Percentiles rank a stretch among this genome's conserved stretches.
Evolutionary conservation across 495 filamentous ascomycete genomes (phyloP).

Genomic region (Niebla homalea): DNA sequence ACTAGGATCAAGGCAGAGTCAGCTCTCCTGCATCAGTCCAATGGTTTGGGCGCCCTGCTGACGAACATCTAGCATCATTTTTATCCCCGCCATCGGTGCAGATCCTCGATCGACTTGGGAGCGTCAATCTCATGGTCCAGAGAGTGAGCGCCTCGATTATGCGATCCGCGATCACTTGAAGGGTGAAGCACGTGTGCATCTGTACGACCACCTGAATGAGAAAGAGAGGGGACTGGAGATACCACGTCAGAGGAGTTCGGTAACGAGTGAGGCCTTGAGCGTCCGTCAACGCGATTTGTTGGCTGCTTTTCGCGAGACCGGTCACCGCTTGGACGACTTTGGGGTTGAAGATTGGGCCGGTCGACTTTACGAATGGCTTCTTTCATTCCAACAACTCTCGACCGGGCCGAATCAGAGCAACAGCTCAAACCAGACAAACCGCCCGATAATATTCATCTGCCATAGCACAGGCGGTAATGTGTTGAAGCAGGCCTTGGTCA

Average conservation of each 20-base stretch:
- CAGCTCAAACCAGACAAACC: slow-evolving; percentile 5
- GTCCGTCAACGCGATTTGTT: not conserved
- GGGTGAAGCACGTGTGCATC: slow-evolving; percentile 6
- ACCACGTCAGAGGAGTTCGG: not conserved
- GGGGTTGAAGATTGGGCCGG: slow-evolving; percentile 13
- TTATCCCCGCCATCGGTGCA: slow-evolving; percentile 31
- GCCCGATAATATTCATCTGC: slow-evolving; percentile 50
- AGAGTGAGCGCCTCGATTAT: slow-evolving; percentile 19
- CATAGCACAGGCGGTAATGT: slow-evolving; percentile 52
- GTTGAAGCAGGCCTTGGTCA: slow-evolving; percentile 22
- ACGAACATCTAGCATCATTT: slow-evolving; percentile 26
- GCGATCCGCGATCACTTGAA: slow-evolving; percentile 17
- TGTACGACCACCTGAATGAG: slow-evolving; percentile 12
- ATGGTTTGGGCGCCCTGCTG: slow-evolving; percentile 1
- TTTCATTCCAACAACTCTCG: slow-evolving; percentile 2
- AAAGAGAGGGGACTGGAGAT: slow-evolving; percentile 4
- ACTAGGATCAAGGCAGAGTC: slow-evolving; percentile 25
- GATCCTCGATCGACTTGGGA: slow-evolving; percentile 28
- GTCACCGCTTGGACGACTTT: not conserved
- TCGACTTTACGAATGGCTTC: slow-evolving; percentile 2
- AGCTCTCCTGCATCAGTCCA: slow-evolving; percentile 1
- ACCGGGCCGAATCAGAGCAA: not conserved
- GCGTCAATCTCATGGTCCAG: slow-evolving; percentile 11
- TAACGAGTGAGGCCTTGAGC: not conserved
- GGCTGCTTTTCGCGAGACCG: not conserved